Conservation (phyloP, 2,329 filamentous ascomycete genomes). For the Volutella citrinella region DNA sequence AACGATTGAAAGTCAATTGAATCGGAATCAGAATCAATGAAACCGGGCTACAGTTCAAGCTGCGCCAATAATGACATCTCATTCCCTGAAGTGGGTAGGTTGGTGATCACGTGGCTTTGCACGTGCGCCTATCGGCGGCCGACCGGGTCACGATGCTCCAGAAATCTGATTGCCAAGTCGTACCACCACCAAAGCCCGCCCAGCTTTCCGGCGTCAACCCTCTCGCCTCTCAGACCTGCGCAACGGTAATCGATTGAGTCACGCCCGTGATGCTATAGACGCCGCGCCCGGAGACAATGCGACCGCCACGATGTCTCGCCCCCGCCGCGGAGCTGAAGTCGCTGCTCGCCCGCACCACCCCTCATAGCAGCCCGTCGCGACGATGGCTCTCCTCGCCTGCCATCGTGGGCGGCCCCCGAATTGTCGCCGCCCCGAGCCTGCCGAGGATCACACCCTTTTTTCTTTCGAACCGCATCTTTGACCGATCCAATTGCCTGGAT, state of each 20-base stretch:
- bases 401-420: conserved; percentile 21
- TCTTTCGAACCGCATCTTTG: conserved; percentile 34
- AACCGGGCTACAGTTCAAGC: too few relatives aligned
- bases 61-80: too few relatives aligned
- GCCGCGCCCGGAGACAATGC: conserved; percentile 29
- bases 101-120: too few relatives aligned
- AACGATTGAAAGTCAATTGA: too few relatives aligned
- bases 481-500: conserved; percentile 36
- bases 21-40: too few relatives aligned
- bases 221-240: conserved; percentile 4
- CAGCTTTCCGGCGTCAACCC: conserved; percentile 4
- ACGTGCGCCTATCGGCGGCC: too few relatives aligned
- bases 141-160: conserved; percentile 16
- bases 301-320: conserved; percentile 30
- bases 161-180: conserved; percentile 21
- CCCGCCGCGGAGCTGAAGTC: conserved; percentile 26
- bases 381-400: conserved; percentile 31
- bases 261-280: conserved; percentile 26
- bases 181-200: conserved; percentile 18
- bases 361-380: conserved; percentile 12
- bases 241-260: conserved; percentile 25
- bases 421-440: conserved; percentile 16
- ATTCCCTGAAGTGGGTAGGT: too few relatives aligned
- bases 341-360: conserved; percentile 18
- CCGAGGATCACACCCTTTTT: conserved; percentile 28